Evolutionary conservation across 1,139 yeast genomes (phyloP).

Genomic region (Pichiaceae sp.): DNA sequence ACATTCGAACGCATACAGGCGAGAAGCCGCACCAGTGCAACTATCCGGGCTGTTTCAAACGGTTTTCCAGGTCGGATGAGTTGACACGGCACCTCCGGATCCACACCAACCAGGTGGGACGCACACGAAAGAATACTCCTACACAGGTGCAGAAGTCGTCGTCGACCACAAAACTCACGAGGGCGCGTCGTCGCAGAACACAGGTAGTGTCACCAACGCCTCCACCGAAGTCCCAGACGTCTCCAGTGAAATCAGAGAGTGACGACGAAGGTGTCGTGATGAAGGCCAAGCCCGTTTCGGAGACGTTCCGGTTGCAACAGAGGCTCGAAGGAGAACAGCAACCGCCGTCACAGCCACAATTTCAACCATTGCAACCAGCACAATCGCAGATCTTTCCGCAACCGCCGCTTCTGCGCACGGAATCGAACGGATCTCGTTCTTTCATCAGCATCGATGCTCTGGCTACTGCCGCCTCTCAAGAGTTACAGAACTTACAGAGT

Average conservation of each 20-base stretch:
- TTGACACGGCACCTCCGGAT: slow-evolving; percentile 80
- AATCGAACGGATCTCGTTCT: slow-evolving; percentile 8
- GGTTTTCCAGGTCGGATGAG: slow-evolving; percentile 82
- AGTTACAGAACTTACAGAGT: slow-evolving; percentile 42
- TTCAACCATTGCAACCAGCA: no score
- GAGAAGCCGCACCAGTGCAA: slow-evolving; percentile 86
- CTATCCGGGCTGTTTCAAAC: slow-evolving; percentile 77
- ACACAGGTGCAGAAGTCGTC: slow-evolving; percentile 14
- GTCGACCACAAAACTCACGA: slow-evolving; percentile 43
- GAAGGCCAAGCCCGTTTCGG: slow-evolving; percentile 1
- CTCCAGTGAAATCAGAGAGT: background rate
- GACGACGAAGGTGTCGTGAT: slow-evolving; percentile 5
- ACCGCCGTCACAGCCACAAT: background rate
- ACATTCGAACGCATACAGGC: slow-evolving; percentile 87
- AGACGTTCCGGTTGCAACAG: background rate
- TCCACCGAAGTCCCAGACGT: background rate
- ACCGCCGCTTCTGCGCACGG: background rate
- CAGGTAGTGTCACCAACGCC: background rate
- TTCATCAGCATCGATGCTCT: slow-evolving; percentile 64
- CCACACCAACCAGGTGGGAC: slow-evolving; percentile 55
- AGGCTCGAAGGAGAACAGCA: background rate
- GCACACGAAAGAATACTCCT: background rate
- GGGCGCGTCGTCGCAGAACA: background rate
- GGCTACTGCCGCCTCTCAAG: slow-evolving; percentile 80
- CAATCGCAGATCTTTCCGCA: background rate